Percentiles rank a stretch among this genome's conserved stretches.
Conservation (phyloP, 306 rosid genomes). For the Astragalus membranaceus region DNA sequence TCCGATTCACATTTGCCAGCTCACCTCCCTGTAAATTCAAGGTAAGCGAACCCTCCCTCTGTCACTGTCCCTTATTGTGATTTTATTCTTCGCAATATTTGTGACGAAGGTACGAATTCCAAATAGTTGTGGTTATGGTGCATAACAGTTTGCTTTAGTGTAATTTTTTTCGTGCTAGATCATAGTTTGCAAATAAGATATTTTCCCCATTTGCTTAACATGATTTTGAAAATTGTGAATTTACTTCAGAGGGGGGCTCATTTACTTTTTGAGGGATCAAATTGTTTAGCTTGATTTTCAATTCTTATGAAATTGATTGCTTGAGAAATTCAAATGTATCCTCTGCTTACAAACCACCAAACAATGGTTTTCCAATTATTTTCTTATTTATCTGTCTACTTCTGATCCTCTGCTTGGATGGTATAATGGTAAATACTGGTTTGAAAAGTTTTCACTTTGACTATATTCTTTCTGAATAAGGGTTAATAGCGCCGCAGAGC, state of each 20-base stretch:
- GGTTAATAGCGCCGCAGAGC: not conserved
- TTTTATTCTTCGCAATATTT: not conserved
- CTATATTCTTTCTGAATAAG: not conserved
- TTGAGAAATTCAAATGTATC: not conserved
- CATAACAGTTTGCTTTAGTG: not conserved
- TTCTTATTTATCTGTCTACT: not conserved
- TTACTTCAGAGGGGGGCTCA: constrained; percentile 3
- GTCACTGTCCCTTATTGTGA: not conserved
- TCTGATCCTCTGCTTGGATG: constrained; percentile 5
- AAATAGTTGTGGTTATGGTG: not conserved
- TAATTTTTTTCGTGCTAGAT: not conserved
- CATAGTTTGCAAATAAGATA: not conserved
- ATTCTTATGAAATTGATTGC: not conserved
- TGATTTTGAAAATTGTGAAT: constrained; percentile 10
- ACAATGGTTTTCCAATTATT: not conserved
- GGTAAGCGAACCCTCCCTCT: constrained; percentile 42
- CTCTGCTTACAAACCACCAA: not conserved
- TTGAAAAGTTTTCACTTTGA: not conserved
- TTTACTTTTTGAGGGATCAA: constrained; percentile 3
- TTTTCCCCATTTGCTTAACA: not conserved
- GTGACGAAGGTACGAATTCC: not conserved
- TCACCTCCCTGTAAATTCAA: constrained; percentile 57
- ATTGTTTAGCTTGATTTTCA: constrained; percentile 2
- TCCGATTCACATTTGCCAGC: constrained; percentile 69
- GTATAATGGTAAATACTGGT: not conserved